Evolutionary conservation across 495 filamentous ascomycete species (phyloP).

Genomic region (Hapsidospora chrysogenum): DNA sequence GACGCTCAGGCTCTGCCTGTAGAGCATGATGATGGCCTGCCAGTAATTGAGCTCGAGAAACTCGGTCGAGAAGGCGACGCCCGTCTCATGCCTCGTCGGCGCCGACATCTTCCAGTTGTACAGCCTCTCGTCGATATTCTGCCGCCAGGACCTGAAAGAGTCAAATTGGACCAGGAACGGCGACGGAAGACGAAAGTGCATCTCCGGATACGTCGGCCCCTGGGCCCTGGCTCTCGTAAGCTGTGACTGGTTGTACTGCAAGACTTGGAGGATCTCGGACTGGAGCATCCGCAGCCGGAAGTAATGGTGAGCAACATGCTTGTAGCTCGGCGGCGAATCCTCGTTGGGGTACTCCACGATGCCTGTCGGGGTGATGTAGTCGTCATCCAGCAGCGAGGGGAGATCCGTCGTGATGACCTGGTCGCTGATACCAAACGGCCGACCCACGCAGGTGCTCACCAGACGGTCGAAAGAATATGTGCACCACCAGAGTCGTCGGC

Average conservation of each 20-base stretch:
- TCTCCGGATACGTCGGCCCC: constrained; percentile 39
- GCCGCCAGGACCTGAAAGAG: constrained; percentile 75
- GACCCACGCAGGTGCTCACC: constrained; percentile 79
- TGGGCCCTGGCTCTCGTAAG: constrained; percentile 37
- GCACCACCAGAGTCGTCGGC: constrained; percentile 89
- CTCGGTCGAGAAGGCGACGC: constrained; percentile 70
- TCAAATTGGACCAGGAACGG: constrained; percentile 74
- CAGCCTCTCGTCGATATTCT: constrained; percentile 69
- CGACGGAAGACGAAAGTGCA: constrained; percentile 63
- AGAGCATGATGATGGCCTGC: constrained; percentile 96
- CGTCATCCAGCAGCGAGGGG: constrained; percentile 72
- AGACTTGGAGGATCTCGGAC: constrained; percentile 86
- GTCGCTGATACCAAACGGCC: constrained; percentile 86
- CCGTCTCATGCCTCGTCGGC: constrained; percentile 59
- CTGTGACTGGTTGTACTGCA: constrained; percentile 76
- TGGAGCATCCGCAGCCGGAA: constrained; percentile 82
- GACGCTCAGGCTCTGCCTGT: constrained; percentile 80
- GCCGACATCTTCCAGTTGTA: constrained; percentile 77
- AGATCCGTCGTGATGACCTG: constrained; percentile 91
- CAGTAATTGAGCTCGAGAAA: constrained; percentile 93
- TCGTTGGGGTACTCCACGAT: constrained; percentile 37
- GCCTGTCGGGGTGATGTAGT: constrained; percentile 74
- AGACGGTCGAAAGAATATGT: constrained; percentile 87
- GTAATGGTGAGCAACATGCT: constrained; percentile 79
- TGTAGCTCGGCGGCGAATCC: constrained; percentile 52